Evolutionary conservation across 176 grass and related monocot species (phyloP), one percentile per base, ranked within the genome.

Genomic region (Triticum monococcum): DNA sequence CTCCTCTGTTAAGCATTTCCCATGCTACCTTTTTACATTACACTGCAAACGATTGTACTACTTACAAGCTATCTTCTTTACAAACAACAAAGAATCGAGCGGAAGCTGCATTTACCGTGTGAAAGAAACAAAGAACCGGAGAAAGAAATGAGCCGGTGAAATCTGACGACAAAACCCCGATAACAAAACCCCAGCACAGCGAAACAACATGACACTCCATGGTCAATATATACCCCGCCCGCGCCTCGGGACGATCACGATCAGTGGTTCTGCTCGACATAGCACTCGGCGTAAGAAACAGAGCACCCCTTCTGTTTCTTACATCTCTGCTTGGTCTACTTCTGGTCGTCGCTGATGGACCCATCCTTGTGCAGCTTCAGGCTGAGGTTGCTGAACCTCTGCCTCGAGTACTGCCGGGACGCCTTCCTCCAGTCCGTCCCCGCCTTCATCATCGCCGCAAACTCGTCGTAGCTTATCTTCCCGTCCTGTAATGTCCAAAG

Each of bases 351-450:
- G 1, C 54, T 25, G 77, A 91, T 85, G 37, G 95, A 88, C 46
- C 86, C 90, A 6, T 97, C 95, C 56, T 91, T 90, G 59, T 86
- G 65, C 40, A 97, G 90, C 68, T 89, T 97, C 78, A 86, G 85
- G 78, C 95, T 97, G 9, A 97, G 86, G 71, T 81, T 97, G 30
- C 66, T 97, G 69, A 97, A 97, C 73, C 95, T 89, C 77, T 97
- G 92, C 41, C 95, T 77, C 0, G 95, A 97, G 86, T 97, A 97
- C 56, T 97, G 95, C 76, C 95, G 84, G 11, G 95, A 97, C 4
- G 95, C 95, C 89, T 97, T 97, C 84, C 95, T 92, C 95, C 95
- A 97, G 88, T 97, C 95, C 26, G 95, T 97, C 64, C 95, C 95
- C 1, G 95, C 86, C 72, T 94, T 97, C 95, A 97, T 97, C 95